These are phyloP conservation scores for Taphrina deformans DNA, from an alignment of 1,139 yeast species.

Conservation along the genomic window DNA sequence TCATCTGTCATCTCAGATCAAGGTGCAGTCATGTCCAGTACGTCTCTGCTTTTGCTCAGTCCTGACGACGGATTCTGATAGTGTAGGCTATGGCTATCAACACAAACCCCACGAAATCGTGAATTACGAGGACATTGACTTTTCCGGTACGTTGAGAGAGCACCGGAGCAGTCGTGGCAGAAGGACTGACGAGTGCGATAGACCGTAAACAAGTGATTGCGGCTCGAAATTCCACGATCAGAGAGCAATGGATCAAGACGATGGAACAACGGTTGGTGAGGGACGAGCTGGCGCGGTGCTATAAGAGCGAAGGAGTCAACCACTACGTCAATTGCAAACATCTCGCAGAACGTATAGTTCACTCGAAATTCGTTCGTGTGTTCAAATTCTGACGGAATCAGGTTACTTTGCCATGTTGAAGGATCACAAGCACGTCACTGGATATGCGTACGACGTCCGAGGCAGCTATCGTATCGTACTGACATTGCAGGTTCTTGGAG, in stretches of 20 bases:
- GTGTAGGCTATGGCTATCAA: constrained; percentile 5
- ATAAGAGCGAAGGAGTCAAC: constrained; percentile 40
- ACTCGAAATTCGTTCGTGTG: neutral
- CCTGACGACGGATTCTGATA: too few relatives aligned
- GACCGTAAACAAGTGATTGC: constrained; percentile 29
- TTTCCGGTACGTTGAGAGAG: neutral
- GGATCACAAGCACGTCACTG: constrained; percentile 31
- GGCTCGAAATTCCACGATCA: constrained; percentile 27
- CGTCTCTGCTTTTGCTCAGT: too few relatives aligned
- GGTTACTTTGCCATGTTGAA: constrained; percentile 32
- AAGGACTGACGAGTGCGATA: neutral
- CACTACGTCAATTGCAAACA: constrained; percentile 41
- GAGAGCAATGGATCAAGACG: constrained; percentile 36
- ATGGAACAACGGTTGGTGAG: constrained; percentile 39
- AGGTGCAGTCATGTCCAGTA: constrained; percentile 8
- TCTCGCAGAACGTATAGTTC: constrained; percentile 36
- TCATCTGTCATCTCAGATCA: neutral
- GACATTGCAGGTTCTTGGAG: constrained; percentile 7
- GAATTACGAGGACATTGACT: constrained; percentile 24
- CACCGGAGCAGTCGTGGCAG: neutral
- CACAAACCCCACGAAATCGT: constrained; percentile 16
- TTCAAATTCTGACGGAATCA: too few relatives aligned
- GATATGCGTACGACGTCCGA: constrained; percentile 12
- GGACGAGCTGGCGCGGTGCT: constrained; percentile 40
- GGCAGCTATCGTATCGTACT: neutral